Percentiles rank a stretch among this genome's conserved stretches.
Conservation (phyloP, 768 basidiomycete genomes). For the Sarcodon sp. region DNA sequence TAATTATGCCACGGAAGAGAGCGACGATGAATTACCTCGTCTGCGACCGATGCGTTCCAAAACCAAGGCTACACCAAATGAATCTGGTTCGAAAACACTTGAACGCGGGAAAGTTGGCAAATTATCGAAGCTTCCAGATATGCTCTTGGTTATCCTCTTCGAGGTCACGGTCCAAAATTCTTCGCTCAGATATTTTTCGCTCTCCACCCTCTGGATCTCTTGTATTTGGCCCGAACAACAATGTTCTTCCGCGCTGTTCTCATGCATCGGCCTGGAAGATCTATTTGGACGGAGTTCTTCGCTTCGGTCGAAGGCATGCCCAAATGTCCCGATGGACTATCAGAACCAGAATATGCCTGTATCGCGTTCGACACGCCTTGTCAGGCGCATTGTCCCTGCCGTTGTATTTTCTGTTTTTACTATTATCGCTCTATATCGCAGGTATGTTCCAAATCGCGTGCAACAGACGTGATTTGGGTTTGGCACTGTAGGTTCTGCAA, state of each 20-base stretch:
- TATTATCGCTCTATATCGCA: neutral
- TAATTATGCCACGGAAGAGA: too few species aligned
- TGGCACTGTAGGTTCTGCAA: slow-evolving; percentile 6
- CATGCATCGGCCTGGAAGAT: slow-evolving; percentile 3
- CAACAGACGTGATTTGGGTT: slow-evolving; percentile 4
- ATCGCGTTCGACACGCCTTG: slow-evolving; percentile 7
- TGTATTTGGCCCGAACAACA: slow-evolving; percentile 6
- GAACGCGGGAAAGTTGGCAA: neutral
- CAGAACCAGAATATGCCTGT: slow-evolving; percentile 9
- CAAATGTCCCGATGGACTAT: slow-evolving; percentile 6
- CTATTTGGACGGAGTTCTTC: slow-evolving; percentile 5
- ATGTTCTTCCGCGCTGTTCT: slow-evolving; percentile 7
- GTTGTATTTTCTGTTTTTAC: neutral
- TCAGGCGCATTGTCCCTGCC: slow-evolving; percentile 4
- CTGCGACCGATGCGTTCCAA: too few species aligned
- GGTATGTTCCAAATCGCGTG: slow-evolving; percentile 5
- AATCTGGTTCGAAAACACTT: neutral
- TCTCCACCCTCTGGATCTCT: slow-evolving; percentile 8
- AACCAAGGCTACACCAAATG: neutral
- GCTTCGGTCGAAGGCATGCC: slow-evolving; percentile 6
- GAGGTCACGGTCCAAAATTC: neutral
- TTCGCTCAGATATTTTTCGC: slow-evolving; percentile 3
- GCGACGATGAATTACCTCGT: too few species aligned
- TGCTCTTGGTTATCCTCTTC: neutral
- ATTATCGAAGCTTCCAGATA: neutral